Evolutionary conservation across 345 rosid species (phyloP), one percentile per base, ranked within the genome.

Genomic region (Lumnitzera racemosa): DNA sequence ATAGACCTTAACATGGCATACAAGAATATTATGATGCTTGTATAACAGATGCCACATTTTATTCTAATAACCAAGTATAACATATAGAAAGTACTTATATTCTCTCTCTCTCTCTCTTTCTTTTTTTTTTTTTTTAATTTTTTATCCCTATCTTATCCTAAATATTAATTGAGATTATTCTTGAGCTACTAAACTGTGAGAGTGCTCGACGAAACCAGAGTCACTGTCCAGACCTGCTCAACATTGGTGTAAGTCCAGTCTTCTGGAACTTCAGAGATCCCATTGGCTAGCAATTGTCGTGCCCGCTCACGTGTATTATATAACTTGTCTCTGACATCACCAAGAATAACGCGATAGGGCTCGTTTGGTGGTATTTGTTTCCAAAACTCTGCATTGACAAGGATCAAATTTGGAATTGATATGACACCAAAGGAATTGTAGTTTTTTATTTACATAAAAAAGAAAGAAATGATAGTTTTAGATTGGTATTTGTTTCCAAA

Each of bases 401-500:
- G 56, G 24, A 25, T 43, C 43, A 14, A 27, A 50, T 29, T 24
- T 25, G 47, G 49, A 47, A 63, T 27, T 27, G 5, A 27, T 13
- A 43, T 41, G 31, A 20, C 20, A 20, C 0, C 20, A 20, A 20
- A 20, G 20, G 20, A 20, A 20, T 20, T 20, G 20, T 20, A 20
- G 20, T 20, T 20, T 20, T 20, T 20, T 20, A 20, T 20, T 20
- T 20, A 20, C 20, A 20, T 20, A 20, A 20, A 20, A 20, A 20
- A 20, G 20, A 20, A 20, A 20, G 51, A 23, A 31, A 11, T 47
- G 8, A 17, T 53, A 20, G n/a, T n/a, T n/a, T n/a, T n/a, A n/a
- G n/a, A n/a, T n/a, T 65, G 96, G 96, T 68, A 88, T 71, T 67
- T 82, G 88, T 69, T 95, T 95, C 99, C 99, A 95, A 58, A 95